phyloP scores from a whole-genome alignment of 2,329 filamentous ascomycete species.

The Lojkania enalia region DNA sequence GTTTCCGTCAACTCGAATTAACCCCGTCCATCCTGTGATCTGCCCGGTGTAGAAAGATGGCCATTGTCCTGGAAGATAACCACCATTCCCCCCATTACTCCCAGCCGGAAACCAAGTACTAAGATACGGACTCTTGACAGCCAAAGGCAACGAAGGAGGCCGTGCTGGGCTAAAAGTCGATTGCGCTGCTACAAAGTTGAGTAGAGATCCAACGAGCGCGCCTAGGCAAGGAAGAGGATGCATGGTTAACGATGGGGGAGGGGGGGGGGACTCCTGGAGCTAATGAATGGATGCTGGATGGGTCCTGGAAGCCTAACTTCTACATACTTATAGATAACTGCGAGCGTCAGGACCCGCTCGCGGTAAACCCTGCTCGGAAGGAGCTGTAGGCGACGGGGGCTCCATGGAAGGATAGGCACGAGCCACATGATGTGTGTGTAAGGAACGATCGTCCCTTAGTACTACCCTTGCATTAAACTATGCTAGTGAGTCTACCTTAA shows the following conservation, averaged over 20 bases:
- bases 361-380: too few relatives aligned
- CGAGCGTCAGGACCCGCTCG: too few relatives aligned
- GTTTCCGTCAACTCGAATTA: constrained; percentile 65
- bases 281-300: constrained; percentile 14
- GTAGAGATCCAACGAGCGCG: constrained; percentile 22
- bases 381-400: too few relatives aligned
- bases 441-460: too few relatives aligned
- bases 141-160: constrained; percentile 70
- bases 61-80: constrained; percentile 70
- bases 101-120: constrained; percentile 70
- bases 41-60: constrained; percentile 66
- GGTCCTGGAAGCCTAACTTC: too few relatives aligned
- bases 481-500: too few relatives aligned
- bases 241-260: constrained; percentile 26
- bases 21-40: constrained; percentile 67
- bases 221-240: constrained; percentile 16
- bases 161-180: constrained; percentile 67
- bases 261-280: constrained; percentile 1
- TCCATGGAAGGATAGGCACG: too few relatives aligned
- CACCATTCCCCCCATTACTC: constrained; percentile 64
- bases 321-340: too few relatives aligned
- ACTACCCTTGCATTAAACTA: too few relatives aligned
- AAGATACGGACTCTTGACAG: constrained; percentile 75
- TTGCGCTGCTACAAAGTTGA: constrained; percentile 13
- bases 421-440: too few relatives aligned